Base-by-base conservation (phyloP, 2,329 filamentous ascomycete species). In the Raffaelea deltoideospora region DNA sequence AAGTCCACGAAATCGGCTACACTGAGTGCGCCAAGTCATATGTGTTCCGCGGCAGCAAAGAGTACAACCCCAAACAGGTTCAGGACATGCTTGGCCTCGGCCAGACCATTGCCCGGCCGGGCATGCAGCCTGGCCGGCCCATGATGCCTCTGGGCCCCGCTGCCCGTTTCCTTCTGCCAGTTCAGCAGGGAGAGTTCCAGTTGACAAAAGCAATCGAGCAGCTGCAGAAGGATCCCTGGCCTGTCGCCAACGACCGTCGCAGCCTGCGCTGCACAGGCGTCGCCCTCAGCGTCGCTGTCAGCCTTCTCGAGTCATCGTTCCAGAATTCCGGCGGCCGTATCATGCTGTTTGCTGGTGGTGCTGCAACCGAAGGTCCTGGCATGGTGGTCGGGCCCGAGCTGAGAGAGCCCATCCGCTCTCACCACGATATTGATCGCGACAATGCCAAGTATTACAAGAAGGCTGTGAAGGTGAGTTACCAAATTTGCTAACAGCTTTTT, bases 361-460 rank as follows among this genome's bases (percentile, higher is more conserved):
- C 90, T 37, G 86, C 87, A 29, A 98, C 90, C 1, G 90, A 98
- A 58, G 90, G 90, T 1, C 90, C 90, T 10, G 90, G 90, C 42
- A 86, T 94, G 72, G 90, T 98, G 23, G 90, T 98, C 53, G 87
- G 87, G 3, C 84, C 90, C 19, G 90, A 98, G 60, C 65, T 98
- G 46, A 81, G 88, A 56, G 90, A 98, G 56, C 86, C 92, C 10
- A 96, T 98, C 46, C 80, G 90, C 53, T 96, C 88, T 30, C 90
- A 98, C 61, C 90, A 98, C 59, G 90, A 98, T 52, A 98, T 98
- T 57, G 90, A 98, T 55, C 77, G 87, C 40, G 90, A 98, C 59
- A 95, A 95, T 56, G 93, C 94, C 63, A 98, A 98, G 60, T 95
- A 96, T 62, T 96, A 93, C 64, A 98, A 98, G 69, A 98, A 98